These are phyloP conservation scores for Sherardia arvensis DNA, from an alignment of 257 asterid species.

Conservation along the genomic window DNA sequence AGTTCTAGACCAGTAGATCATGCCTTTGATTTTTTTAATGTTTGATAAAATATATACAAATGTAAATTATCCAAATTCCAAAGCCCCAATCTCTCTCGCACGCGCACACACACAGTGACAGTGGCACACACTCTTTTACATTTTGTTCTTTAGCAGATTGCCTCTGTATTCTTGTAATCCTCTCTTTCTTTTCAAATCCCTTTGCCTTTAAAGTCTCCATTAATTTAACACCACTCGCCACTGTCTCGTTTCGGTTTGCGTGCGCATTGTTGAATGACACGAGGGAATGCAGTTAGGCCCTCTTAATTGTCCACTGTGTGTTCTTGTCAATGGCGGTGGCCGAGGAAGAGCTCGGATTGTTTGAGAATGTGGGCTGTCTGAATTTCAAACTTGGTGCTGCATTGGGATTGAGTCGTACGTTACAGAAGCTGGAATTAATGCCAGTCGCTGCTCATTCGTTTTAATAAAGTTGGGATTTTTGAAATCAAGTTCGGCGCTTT, in stretches of 20 bases:
- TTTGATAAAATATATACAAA: too few species aligned
- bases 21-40: too few species aligned
- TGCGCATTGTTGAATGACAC: slow-evolving; percentile 1
- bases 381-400: background rate
- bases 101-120: background rate
- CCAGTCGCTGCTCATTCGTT: too few species aligned
- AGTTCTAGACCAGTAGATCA: too few species aligned
- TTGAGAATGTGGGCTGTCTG: background rate
- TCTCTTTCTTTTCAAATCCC: background rate
- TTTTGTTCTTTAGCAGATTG: slow-evolving; percentile 27
- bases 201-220: slow-evolving; percentile 6
- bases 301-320: background rate
- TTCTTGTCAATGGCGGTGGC: background rate
- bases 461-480: background rate
- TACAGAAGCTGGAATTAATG: slow-evolving; percentile 3
- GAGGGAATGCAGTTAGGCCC: background rate
- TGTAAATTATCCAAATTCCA: background rate
- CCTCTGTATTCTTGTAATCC: slow-evolving; percentile 28
- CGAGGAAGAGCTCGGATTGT: slow-evolving; percentile 4
- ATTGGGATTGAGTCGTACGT: background rate
- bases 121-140: slow-evolving; percentile 7
- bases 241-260: slow-evolving; percentile 9
- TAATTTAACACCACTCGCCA: background rate
- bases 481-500: background rate
- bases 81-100: slow-evolving; percentile 8